A percentile compares a stretch with the other conserved stretches of the same genome.
phyloP scores from a whole-genome alignment of 345 rosid species.

The Turritis glabra region DNA sequence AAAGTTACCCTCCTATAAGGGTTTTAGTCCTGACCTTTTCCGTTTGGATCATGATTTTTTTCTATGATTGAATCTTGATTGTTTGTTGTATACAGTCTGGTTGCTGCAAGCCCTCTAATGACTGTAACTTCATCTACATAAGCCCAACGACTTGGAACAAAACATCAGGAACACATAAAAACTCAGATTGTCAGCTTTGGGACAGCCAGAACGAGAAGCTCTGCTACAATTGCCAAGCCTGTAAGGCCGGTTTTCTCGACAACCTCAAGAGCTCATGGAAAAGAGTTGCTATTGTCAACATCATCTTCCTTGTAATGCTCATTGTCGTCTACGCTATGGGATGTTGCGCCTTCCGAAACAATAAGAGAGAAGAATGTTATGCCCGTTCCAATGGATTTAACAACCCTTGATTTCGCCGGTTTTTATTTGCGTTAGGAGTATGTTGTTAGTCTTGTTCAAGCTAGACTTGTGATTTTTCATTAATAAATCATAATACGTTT shows the following conservation, averaged over 20 bases:
- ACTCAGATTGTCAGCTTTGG: conserved; percentile 70
- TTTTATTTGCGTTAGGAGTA: background rate
- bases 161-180: conserved; percentile 20
- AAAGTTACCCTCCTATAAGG: too few species aligned
- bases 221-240: conserved; percentile 77
- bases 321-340: conserved; percentile 68
- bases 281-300: conserved; percentile 65
- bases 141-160: conserved; percentile 65
- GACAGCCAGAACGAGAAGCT: conserved; percentile 36
- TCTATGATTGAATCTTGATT: too few species aligned
- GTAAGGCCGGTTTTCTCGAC: conserved; percentile 88
- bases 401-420: conserved; percentile 21
- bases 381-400: conserved; percentile 10
- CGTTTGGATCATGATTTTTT: background rate
- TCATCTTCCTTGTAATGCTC: conserved; percentile 72
- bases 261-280: conserved; percentile 76
- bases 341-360: conserved; percentile 88
- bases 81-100: conserved; percentile 60
- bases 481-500: conserved; percentile 3
- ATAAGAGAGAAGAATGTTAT: conserved; percentile 49
- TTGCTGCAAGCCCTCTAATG: conserved; percentile 87
- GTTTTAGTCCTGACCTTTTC: too few species aligned
- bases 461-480: background rate
- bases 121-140: conserved; percentile 60
- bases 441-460: conserved; percentile 3